Evolutionary conservation across 2,329 filamentous ascomycete genomes (phyloP).

Genomic region (Paecilomyces sp.): DNA sequence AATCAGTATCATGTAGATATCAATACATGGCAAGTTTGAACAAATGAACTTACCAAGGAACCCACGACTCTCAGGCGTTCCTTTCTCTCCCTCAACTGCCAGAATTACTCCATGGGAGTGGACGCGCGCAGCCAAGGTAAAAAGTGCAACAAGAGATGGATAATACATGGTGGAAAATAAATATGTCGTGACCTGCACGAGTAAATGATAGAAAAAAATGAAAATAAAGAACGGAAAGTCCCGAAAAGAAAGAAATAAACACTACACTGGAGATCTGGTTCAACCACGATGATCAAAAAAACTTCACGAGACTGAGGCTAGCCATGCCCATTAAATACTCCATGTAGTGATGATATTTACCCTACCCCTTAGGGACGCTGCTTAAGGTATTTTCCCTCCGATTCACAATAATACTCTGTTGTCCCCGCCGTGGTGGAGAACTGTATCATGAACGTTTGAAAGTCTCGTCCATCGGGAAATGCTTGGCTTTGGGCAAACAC

Average conservation of each 20-base stretch:
- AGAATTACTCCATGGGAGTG: not conserved
- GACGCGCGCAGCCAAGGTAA: not conserved
- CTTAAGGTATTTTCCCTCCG: not conserved
- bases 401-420: not conserved
- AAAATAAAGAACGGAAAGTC: not conserved
- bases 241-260: constrained; percentile 1
- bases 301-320: not conserved
- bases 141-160: not conserved
- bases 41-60: not conserved
- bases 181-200: not conserved
- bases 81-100: not conserved
- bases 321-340: not conserved
- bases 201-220: not conserved
- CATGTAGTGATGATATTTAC: not conserved
- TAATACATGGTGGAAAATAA: not conserved
- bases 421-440: not conserved
- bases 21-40: not conserved
- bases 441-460: not conserved
- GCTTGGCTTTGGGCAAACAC: not conserved
- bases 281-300: not conserved
- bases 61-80: not conserved
- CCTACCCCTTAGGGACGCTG: not conserved
- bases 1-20: not conserved
- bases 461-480: not conserved
- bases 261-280: not conserved